Percentiles rank a stretch among this genome's conserved stretches.
Evolutionary conservation across 768 basidiomycete genomes (phyloP).

Genomic region (Suillus cothurnatus): DNA sequence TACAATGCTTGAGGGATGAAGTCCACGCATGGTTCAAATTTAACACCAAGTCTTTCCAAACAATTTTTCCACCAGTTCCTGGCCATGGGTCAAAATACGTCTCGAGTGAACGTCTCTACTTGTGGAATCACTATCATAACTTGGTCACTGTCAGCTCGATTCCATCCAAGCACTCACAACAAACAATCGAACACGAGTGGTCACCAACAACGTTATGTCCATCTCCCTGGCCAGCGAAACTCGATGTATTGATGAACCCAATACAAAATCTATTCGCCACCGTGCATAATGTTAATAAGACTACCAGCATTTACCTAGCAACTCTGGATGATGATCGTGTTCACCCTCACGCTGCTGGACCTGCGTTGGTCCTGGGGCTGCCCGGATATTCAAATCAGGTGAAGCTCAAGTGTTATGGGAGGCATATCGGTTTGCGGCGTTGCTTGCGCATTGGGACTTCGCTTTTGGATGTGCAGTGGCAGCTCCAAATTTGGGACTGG

Average conservation of each 20-base stretch:
- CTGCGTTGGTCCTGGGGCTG: background rate
- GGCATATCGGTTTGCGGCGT: background rate
- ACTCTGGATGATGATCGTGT: background rate
- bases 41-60: background rate
- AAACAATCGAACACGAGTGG: background rate
- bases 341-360: background rate
- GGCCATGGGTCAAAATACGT: background rate
- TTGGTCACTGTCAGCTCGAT: background rate
- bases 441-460: fast-evolving
- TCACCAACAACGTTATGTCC: background rate
- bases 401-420: background rate
- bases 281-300: background rate
- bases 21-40: background rate
- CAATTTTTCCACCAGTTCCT: background rate
- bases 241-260: background rate
- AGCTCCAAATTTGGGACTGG: background rate
- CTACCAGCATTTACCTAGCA: background rate
- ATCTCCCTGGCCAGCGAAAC: background rate
- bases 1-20: background rate
- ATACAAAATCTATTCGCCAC: background rate
- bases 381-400: background rate
- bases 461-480: background rate
- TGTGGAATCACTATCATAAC: background rate
- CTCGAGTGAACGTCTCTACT: background rate
- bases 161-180: background rate